These are phyloP conservation scores for Myxozyma lipomycoides DNA, from an alignment of 805 yeast species.

Conservation along the genomic window DNA sequence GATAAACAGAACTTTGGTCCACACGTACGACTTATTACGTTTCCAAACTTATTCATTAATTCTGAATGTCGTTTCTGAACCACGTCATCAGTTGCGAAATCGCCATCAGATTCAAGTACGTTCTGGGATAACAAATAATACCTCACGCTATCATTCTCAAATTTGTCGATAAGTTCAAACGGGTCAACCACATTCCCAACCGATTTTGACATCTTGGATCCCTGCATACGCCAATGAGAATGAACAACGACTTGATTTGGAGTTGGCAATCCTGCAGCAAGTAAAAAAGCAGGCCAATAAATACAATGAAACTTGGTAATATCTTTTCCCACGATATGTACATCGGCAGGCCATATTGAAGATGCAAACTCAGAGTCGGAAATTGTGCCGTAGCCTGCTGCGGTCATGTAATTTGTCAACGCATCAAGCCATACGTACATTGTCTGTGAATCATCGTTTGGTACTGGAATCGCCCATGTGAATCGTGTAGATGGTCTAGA, in stretches of 20 bases:
- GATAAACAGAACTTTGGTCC: constrained; percentile 56
- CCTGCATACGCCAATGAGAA: constrained; percentile 89
- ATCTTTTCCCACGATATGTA: constrained; percentile 89
- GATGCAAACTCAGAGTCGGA: constrained; percentile 27
- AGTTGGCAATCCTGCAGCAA: constrained; percentile 71
- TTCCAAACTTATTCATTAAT: constrained; percentile 78
- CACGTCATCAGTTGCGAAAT: constrained; percentile 65
- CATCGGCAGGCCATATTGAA: constrained; percentile 56
- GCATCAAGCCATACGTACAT: constrained; percentile 99
- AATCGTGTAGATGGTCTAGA: constrained; percentile 78
- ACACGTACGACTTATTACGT: constrained; percentile 68
- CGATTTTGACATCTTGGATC: constrained; percentile 90
- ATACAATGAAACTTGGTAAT: constrained; percentile 82
- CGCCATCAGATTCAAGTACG: constrained; percentile 70
- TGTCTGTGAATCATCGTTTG: constrained; percentile 68
- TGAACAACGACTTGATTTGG: constrained; percentile 82
- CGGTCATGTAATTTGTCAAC: constrained; percentile 73
- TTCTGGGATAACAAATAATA: constrained; percentile 75
- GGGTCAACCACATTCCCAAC: constrained; percentile 95
- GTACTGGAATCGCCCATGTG: constrained; percentile 88
- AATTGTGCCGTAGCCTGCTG: constrained; percentile 54
- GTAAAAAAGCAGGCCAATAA: constrained; percentile 87
- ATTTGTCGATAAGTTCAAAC: constrained; percentile 52
- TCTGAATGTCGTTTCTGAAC: constrained; percentile 41
- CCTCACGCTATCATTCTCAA: constrained; percentile 61